Percentiles rank a stretch among this genome's conserved stretches.
phyloP scores from a whole-genome alignment of 2,329 filamentous ascomycete genomes.

The Fusarium chlamydosporum region DNA sequence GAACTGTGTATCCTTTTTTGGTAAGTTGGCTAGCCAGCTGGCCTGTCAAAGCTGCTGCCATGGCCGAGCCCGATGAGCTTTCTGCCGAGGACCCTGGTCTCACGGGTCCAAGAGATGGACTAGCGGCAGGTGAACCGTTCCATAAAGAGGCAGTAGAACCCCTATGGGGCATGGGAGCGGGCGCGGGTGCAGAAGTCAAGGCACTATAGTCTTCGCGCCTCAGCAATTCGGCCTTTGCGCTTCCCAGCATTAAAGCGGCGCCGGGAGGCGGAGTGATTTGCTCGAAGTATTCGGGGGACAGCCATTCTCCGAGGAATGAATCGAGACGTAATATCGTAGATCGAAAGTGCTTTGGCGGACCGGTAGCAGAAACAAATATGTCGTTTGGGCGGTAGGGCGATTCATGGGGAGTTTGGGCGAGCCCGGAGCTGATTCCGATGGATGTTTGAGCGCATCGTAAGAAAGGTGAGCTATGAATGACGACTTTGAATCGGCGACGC shows the following conservation, averaged over 20 bases:
- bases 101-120: slow-evolving; percentile 44
- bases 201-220: slow-evolving; percentile 77
- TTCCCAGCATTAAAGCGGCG: slow-evolving; percentile 87
- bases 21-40: slow-evolving; percentile 46
- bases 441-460: slow-evolving; percentile 93
- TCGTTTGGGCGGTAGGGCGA: slow-evolving; percentile 54
- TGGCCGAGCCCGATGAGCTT: slow-evolving; percentile 50
- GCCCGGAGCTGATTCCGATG: slow-evolving; percentile 86
- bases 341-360: slow-evolving; percentile 57
- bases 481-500: slow-evolving; percentile 78
- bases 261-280: slow-evolving; percentile 89
- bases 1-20: slow-evolving; percentile 75
- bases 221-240: slow-evolving; percentile 88
- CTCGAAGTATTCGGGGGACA: slow-evolving; percentile 93
- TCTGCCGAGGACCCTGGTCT: slow-evolving; percentile 46
- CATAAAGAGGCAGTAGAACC: slow-evolving; percentile 52
- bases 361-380: slow-evolving; percentile 54
- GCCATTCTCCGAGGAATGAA: slow-evolving; percentile 95
- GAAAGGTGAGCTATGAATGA: slow-evolving; percentile 95
- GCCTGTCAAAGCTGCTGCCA: slow-evolving; percentile 56
- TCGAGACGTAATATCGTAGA: slow-evolving; percentile 83
- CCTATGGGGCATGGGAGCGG: slow-evolving; percentile 37
- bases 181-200: slow-evolving; percentile 54
- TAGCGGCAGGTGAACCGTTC: slow-evolving; percentile 53
- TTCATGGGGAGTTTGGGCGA: slow-evolving; percentile 69